Evolutionary conservation across 1,284 basidiomycete species (phyloP), one percentile per base, ranked within the genome.

Genomic region (Cystobasidium sp.): DNA sequence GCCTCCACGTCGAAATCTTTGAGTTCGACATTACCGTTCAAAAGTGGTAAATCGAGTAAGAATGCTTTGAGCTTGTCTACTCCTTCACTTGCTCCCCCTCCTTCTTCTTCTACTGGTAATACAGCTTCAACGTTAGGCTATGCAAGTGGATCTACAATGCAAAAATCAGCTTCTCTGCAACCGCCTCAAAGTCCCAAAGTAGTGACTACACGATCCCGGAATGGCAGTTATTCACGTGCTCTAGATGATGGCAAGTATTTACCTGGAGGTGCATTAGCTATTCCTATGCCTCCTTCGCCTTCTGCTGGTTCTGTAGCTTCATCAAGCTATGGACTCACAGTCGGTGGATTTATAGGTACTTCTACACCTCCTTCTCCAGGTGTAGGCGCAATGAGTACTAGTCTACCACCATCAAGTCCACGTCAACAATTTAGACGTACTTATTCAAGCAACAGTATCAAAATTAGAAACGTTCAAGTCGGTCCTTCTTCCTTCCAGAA

Each of bases 381-480:
- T 66, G 64, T 3, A 56, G n/a, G 18, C 55, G 55, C 61, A 4
- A 49, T 37, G 16, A 49, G 39, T 37, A 12, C 20, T n/a, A 41
- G 43, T 9, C 52, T 61, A 22, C 37, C 44, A 20, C 70, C 73
- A 5, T 41, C 52, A 7, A 66, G 61, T 46, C 86, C 88, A 75
- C 88, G 89, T 83, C 83, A 87, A 74, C 88, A 91, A 43, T 98
- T 98, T 84, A 87, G 93, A 76, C 85, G 96, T 79, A 98, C 96
- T 56, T 99, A 99, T 83, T 95, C 92, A 59, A 94, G 92, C 82
- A 97, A 97, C 83, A 97, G 94, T 53, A 97, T 99, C 85, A 97
- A 97, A 85, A 90, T 96, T 79, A 87, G 90, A 82, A 81, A 93
- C 89, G 92, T 94, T 74, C 93, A 97, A 84, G 94, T 97, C 47